These are phyloP conservation scores for Lepiota venenata DNA, from an alignment of 768 basidiomycete genomes.

Conservation along the genomic window DNA sequence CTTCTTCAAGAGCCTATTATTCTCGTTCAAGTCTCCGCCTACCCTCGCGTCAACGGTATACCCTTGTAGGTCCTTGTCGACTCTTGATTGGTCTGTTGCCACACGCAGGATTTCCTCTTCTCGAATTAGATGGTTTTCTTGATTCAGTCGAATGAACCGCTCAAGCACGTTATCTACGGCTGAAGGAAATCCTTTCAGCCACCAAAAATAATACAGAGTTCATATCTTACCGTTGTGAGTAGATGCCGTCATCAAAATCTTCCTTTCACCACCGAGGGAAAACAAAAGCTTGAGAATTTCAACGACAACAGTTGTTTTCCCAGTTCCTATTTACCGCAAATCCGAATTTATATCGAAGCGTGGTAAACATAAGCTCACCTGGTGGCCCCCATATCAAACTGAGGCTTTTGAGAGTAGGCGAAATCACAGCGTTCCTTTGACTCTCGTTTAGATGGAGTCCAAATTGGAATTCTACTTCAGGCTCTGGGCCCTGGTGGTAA, in stretches of 20 bases:
- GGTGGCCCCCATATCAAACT: constrained; percentile 71
- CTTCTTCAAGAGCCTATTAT: constrained; percentile 51
- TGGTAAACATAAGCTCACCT: constrained; percentile 30
- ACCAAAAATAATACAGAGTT: not conserved
- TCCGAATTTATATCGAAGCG: not conserved
- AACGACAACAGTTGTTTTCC: constrained; percentile 70
- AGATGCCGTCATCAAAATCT: constrained; percentile 68
- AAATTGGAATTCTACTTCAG: constrained; percentile 9
- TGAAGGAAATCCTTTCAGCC: constrained; percentile 18
- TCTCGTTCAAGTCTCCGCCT: constrained; percentile 61
- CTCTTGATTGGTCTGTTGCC: constrained; percentile 62
- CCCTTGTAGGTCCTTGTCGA: constrained; percentile 51
- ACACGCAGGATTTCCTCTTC: constrained; percentile 64
- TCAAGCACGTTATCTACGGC: constrained; percentile 72
- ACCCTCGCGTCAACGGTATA: constrained; percentile 65
- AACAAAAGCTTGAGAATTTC: constrained; percentile 45
- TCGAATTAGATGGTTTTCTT: constrained; percentile 34
- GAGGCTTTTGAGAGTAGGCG: constrained; percentile 30
- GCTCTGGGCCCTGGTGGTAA: not conserved
- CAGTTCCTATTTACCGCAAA: constrained; percentile 43
- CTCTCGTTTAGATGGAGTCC: constrained; percentile 44
- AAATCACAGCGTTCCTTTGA: constrained; percentile 47
- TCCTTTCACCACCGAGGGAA: constrained; percentile 28
- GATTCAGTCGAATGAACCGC: constrained; percentile 52
- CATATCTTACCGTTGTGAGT: constrained; percentile 55